A percentile compares a stretch with the other conserved stretches of the same genome.
Conservation (phyloP, 345 rosid species). For the Fremontodendron californicum region DNA sequence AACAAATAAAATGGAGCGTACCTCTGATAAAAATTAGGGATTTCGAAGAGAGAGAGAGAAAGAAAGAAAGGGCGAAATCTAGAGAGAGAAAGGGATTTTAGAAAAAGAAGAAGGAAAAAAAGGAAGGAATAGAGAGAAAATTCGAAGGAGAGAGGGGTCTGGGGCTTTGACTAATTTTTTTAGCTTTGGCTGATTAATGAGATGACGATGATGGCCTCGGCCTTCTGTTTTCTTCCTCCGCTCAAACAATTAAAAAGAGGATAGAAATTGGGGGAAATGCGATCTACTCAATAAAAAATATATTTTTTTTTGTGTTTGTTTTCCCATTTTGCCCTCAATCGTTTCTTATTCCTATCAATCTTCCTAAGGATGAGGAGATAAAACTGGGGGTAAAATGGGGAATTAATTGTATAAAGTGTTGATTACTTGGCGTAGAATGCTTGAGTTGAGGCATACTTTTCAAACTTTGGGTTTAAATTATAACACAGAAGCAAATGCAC, state of each 20-base stretch:
- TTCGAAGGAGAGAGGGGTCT: slow-evolving; percentile 29
- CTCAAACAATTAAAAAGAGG: slow-evolving; percentile 14
- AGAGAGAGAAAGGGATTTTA: slow-evolving; percentile 12
- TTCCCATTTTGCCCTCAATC: slow-evolving; percentile 15
- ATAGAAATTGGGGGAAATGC: not conserved
- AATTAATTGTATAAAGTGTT: not conserved
- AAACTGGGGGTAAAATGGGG: not conserved
- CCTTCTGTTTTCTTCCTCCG: slow-evolving; percentile 21
- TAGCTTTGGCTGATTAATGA: slow-evolving; percentile 20
- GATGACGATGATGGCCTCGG: slow-evolving; percentile 23
- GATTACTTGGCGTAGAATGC: not conserved
- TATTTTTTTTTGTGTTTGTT: not conserved
- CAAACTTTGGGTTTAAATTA: not conserved
- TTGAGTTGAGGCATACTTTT: not conserved
- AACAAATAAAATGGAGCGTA: slow-evolving; percentile 4
- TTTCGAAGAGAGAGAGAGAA: slow-evolving; percentile 10
- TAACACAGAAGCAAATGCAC: not conserved
- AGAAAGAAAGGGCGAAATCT: slow-evolving; percentile 9
- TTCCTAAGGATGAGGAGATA: not conserved
- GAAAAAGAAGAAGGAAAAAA: slow-evolving; percentile 5
- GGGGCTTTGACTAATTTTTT: slow-evolving; percentile 42
- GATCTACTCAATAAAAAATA: slow-evolving; percentile 16
- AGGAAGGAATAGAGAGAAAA: not conserved
- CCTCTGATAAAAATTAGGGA: slow-evolving; percentile 31
- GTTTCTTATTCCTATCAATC: not conserved